Conservation (phyloP, 148 eudicot species). For the Tetragonia tetragonoides region DNA sequence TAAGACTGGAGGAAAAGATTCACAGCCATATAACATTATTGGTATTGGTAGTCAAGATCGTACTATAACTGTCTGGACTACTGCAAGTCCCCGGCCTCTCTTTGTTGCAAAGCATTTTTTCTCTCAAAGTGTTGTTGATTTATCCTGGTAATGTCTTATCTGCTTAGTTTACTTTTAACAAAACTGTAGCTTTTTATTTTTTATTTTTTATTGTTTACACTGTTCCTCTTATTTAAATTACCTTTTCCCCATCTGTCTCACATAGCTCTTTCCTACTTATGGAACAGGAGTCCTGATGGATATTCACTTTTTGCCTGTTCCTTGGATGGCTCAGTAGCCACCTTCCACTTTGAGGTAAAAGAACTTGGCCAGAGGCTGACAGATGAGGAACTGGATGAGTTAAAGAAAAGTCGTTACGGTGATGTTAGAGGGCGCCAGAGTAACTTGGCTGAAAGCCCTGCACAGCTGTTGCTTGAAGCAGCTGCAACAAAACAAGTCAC, state of each 20-base stretch:
- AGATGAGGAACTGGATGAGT: constrained; percentile 70
- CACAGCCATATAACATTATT: constrained; percentile 82
- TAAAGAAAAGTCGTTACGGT: constrained; percentile 89
- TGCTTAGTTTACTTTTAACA: background rate
- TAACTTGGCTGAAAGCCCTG: constrained; percentile 91
- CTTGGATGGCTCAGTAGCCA: constrained; percentile 88
- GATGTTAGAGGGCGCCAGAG: constrained; percentile 89
- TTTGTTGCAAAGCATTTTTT: constrained; percentile 98
- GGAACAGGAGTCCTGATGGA: constrained; percentile 95
- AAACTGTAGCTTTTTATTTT: background rate
- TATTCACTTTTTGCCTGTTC: constrained; percentile 95
- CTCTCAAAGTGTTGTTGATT: constrained; percentile 91
- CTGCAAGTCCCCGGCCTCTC: constrained; percentile 96
- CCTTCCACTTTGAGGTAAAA: constrained; percentile 81
- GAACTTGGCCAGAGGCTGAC: constrained; percentile 81
- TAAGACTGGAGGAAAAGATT: constrained; percentile 73
- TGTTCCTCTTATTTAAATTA: background rate
- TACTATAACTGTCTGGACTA: constrained; percentile 97
- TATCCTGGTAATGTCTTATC: constrained; percentile 65
- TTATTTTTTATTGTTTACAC: background rate
- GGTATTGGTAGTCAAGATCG: constrained; percentile 99
- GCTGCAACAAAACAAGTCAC: constrained; percentile 68
- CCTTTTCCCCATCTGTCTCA: constrained; percentile 12
- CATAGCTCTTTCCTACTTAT: constrained; percentile 6
- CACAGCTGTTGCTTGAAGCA: constrained; percentile 91